These are phyloP conservation scores for Antrodiella citrinella DNA, from an alignment of 768 basidiomycete species.

Conservation along the genomic window DNA sequence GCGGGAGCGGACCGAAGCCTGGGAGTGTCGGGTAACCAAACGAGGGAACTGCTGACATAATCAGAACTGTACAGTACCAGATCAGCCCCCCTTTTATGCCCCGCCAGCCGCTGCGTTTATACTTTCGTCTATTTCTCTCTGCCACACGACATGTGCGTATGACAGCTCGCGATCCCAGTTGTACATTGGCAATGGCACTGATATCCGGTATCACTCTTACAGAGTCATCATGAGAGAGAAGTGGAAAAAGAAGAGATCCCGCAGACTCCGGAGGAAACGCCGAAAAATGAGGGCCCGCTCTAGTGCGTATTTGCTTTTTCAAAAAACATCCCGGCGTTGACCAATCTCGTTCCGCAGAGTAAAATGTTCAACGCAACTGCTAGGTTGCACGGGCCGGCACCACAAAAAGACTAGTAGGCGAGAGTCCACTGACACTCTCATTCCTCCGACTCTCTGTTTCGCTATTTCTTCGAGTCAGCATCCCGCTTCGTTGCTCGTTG, in stretches of 20 bases:
- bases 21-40: slow-evolving; percentile 1
- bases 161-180: not conserved
- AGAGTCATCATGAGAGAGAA: slow-evolving; percentile 90
- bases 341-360: slow-evolving; percentile 16
- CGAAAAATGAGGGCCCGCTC: slow-evolving; percentile 95
- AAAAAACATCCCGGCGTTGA: not conserved
- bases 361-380: slow-evolving; percentile 17
- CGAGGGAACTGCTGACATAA: slow-evolving; percentile 15
- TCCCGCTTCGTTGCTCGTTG: slow-evolving; percentile 17
- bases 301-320: slow-evolving; percentile 41
- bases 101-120: not conserved
- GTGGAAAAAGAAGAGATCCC: slow-evolving; percentile 95
- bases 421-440: slow-evolving; percentile 6
- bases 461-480: slow-evolving; percentile 10
- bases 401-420: slow-evolving; percentile 2
- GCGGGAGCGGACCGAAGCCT: slow-evolving; percentile 1
- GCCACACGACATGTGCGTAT: slow-evolving; percentile 21
- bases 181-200: slow-evolving; percentile 3
- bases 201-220: not conserved
- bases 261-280: slow-evolving; percentile 89
- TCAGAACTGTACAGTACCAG: slow-evolving; percentile 23
- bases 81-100: slow-evolving; percentile 12
- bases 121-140: slow-evolving; percentile 23
- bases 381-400: slow-evolving; percentile 15
- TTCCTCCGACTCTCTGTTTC: slow-evolving; percentile 4